Evolutionary conservation across 441 rosid genomes (phyloP), one percentile per base, ranked within the genome.

Genomic region (Pelargonium fulgidum): DNA sequence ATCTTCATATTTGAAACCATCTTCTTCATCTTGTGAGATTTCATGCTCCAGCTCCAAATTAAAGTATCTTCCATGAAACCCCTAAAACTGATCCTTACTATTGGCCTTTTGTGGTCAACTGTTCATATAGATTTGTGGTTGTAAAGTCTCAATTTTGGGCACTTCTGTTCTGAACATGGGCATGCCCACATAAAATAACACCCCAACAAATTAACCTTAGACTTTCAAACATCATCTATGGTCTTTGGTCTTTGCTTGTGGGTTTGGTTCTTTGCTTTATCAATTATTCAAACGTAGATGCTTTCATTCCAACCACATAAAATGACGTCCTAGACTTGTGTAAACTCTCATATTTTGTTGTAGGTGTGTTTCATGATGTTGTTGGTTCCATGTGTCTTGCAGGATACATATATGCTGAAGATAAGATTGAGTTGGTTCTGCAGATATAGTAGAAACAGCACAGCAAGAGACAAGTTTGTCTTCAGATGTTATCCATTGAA

Each of bases 401-500:
- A 76, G 86, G 80, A 26, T 48, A 52, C 4, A 16, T 89, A 41
- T 41, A 41, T 89, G 96, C 93, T 73, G 88, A 85, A 86, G 82
- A 86, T 80, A 81, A 81, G 84, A 81, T 66, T 54, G 48, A 58
- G 45, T 1, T 8, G 45, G 2, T 41, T 11, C 45, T 41, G 45
- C 45, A 8, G 88, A 81, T 72, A 80, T 70, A 75, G 87, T 78
- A 64, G 56, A 71, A 84, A 84, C 87, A 84, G 84, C 90, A 77
- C 92, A 86, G 83, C 86, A 78, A 78, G 80, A 76, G 78, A 79
- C 85, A 83, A 81, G 87, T 81, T 82, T 85, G 76, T 74, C 92
- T 75, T 90, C 97, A 90, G 93, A 93, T 94, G 93, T 90, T 89
- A 84, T 86, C 94, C 90, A 72, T 78, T 84, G 89, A 89, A 86